Conservation (phyloP, 345 rosid genomes). For the Rhizophora apiculata region DNA sequence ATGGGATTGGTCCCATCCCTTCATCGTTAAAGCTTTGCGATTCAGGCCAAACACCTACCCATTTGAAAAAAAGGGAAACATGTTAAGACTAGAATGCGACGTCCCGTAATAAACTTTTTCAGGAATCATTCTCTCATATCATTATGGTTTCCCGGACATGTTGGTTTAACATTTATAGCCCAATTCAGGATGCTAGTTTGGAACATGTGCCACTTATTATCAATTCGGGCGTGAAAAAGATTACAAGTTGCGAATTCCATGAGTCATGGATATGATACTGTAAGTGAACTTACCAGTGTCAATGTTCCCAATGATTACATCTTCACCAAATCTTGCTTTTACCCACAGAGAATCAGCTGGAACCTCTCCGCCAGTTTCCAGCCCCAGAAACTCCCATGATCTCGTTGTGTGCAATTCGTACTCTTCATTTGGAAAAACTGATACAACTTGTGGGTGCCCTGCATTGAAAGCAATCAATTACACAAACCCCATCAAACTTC, state of each 20-base stretch:
- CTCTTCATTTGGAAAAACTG: constrained; percentile 13
- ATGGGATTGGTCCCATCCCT: constrained; percentile 48
- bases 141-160: no score
- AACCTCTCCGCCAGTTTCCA: constrained; percentile 15
- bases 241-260: not conserved
- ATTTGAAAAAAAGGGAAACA: not conserved
- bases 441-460: constrained; percentile 20
- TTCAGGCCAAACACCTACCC: constrained; percentile 61
- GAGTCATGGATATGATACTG: not conserved
- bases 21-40: constrained; percentile 57
- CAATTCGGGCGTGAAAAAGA: not conserved
- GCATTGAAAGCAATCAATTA: not conserved
- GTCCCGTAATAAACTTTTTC: not conserved
- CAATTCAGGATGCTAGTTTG: no score
- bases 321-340: constrained; percentile 24
- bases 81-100: not conserved
- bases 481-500: not conserved
- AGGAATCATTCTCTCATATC: no score
- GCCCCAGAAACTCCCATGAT: constrained; percentile 29
- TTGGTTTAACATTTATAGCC: no score
- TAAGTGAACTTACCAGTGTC: constrained; percentile 14
- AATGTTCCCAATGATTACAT: constrained; percentile 21
- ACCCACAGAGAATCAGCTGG: constrained; percentile 9
- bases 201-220: not conserved
- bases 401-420: constrained; percentile 21